Percentiles rank a stretch among this genome's conserved stretches.
Evolutionary conservation across 164 flowering plant genomes (phyloP).

Genomic region (Magnolia sinica): DNA sequence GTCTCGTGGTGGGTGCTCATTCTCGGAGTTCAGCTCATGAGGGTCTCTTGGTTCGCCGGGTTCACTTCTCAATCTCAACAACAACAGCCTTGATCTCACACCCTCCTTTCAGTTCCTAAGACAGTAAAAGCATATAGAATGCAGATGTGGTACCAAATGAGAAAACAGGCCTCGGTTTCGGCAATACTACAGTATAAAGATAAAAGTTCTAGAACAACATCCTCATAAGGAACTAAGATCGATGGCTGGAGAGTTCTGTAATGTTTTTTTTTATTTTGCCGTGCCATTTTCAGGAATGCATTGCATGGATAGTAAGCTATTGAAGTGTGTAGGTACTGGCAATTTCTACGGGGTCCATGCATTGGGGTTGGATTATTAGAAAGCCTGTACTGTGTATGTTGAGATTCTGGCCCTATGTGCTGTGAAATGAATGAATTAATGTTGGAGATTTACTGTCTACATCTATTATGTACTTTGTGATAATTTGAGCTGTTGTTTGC

Average conservation of each 20-base stretch:
- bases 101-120: not conserved
- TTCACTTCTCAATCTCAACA: slow-evolving; percentile 39
- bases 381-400: not conserved
- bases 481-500: too few relatives aligned
- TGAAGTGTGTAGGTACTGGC: not conserved
- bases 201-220: not conserved
- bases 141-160: not conserved
- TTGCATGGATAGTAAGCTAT: not conserved
- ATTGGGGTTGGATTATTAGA: not conserved
- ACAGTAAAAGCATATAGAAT: not conserved
- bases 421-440: not conserved
- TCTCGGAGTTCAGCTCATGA: slow-evolving; percentile 92
- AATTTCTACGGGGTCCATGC: not conserved
- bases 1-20: slow-evolving; percentile 94
- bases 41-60: slow-evolving; percentile 96
- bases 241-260: not conserved
- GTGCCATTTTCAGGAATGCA: not conserved
- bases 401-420: not conserved
- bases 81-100: slow-evolving; percentile 1
- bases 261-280: not conserved
- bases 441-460: not conserved
- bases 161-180: not conserved
- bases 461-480: not conserved
- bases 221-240: not conserved
- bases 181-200: not conserved